These are phyloP conservation scores for Taphrina deformans DNA, from an alignment of 1,139 yeast genomes.

Conservation along the genomic window DNA sequence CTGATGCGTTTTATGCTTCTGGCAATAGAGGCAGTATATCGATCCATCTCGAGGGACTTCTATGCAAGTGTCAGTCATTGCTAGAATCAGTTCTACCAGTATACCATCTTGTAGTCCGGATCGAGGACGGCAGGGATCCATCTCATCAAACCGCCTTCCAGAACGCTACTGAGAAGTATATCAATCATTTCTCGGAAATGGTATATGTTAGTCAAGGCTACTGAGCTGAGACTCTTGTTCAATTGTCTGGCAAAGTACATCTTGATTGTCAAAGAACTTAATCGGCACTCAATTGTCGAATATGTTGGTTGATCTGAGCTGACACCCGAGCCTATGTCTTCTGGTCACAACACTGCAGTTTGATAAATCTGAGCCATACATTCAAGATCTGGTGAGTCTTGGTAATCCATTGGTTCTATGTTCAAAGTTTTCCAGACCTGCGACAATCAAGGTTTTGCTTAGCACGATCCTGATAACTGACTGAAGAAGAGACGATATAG, in stretches of 20 bases:
- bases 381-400: neutral
- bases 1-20: neutral
- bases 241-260: neutral
- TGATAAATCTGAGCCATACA: too few species aligned
- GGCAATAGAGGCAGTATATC: neutral
- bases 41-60: neutral
- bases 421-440: neutral
- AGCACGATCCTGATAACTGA: neutral
- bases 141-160: neutral
- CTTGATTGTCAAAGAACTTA: neutral
- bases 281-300: too few species aligned
- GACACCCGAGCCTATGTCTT: too few species aligned
- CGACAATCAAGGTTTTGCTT: neutral
- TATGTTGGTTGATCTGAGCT: too few species aligned
- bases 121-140: neutral
- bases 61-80: neutral
- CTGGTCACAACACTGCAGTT: too few species aligned
- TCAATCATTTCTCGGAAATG: neutral
- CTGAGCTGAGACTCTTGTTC: neutral
- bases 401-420: neutral
- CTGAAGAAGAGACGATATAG: neutral
- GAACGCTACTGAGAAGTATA: neutral
- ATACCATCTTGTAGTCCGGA: neutral
- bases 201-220: neutral
- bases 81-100: neutral